Evolutionary conservation across 768 basidiomycete species (phyloP).

Genomic region (Macrolepiota albuminosa): DNA sequence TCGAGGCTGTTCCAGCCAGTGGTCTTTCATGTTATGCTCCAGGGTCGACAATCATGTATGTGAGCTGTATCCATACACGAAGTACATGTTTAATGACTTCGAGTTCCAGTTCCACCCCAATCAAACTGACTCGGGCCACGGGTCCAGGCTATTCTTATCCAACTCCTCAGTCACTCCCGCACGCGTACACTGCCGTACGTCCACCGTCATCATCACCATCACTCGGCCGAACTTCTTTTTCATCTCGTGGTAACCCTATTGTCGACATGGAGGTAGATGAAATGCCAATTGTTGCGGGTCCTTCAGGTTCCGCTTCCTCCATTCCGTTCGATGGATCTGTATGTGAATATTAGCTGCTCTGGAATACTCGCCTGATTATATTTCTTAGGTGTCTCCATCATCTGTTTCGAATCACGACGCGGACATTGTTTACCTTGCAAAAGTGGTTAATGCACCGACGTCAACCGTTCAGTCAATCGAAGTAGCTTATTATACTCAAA

Average conservation of each 20-base stretch:
- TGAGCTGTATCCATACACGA: not conserved
- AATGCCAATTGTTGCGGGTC: not conserved
- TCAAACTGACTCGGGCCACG: not conserved
- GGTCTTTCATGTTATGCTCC: not conserved
- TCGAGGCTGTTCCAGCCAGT: not conserved
- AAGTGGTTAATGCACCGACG: not conserved
- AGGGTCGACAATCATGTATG: not conserved
- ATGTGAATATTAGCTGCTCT: not conserved
- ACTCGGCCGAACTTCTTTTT: not conserved
- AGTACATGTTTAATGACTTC: not conserved
- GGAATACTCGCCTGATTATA: not conserved
- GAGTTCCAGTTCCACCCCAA: not conserved
- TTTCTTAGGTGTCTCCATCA: not conserved
- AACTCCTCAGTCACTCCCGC: not conserved
- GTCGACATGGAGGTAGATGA: not conserved
- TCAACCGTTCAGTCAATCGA: not conserved
- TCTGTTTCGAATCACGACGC: not conserved
- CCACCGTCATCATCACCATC: not conserved
- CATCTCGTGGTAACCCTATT: not conserved
- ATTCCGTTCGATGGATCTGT: not conserved
- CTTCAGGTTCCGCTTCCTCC: not conserved
- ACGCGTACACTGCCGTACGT: not conserved
- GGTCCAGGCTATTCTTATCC: not conserved
- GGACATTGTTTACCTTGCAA: not conserved
- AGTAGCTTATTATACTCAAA: not conserved